Base-by-base conservation (phyloP, 805 yeast genomes). In the Jamesozyma gamospora region DNA sequence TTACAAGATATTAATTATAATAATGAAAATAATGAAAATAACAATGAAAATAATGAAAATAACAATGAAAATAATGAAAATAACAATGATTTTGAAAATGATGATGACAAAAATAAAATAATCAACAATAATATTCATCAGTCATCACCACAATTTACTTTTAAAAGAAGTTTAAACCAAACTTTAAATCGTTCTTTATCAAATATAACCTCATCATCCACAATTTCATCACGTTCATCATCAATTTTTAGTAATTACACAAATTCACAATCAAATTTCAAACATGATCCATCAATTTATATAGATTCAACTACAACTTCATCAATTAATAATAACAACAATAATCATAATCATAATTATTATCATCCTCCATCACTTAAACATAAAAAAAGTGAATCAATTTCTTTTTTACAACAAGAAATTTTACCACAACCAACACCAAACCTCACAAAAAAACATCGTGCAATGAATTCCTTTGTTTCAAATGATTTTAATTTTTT, bases 1-100 rank as follows among this genome's bases (percentile, higher is more conserved):
- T 41, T 49, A 33, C 44, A 40, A 32, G 36, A 34, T 14, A 35
- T 38, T 26, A 25, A 35, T 29, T 41, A 38, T 28, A 28, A 34
- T 16, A 34, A 37, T 24, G 31, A 40, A 3, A 21, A 39, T 4
- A 34, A 34, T 16, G 18, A 13, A n/a, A 15, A 31, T 4, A 3
- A 16, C 10, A 28, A 25, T 13, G 16, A 10, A n/a, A n/a, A 12
- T 28, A n/a, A n/a, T 19, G 13, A 13, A 14, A 29, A 29, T 16
- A 29, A 29, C 18, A n/a, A 14, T 15, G 32, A 19, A 32, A 18
- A 17, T 8, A 7, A 31, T 7, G 34, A 31, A 10, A 15, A 4
- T 6, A 17, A n/a, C 7, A 29, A 17, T 17, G 14, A 31, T 16
- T 6, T 21, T 21, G 24, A 21, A 21, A 21, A 6, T 6, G 5